phyloP scores from a whole-genome alignment of 371 early-diverging fungal species.

The Rhizopus microsporus region DNA sequence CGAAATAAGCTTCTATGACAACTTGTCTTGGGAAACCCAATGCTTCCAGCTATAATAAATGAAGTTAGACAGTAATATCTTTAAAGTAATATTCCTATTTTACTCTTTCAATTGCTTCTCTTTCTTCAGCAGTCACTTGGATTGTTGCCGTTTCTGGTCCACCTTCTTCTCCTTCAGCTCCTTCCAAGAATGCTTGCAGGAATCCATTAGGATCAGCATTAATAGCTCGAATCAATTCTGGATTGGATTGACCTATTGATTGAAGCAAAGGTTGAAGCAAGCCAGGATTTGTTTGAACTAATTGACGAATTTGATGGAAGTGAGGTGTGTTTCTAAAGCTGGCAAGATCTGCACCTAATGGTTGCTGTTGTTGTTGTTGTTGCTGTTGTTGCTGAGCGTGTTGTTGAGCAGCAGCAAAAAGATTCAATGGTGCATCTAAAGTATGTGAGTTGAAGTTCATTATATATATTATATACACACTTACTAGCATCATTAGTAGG shows the following conservation, averaged over 20 bases:
- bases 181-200: slow-evolving; percentile 74
- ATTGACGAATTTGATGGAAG: slow-evolving; percentile 87
- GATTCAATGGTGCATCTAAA: slow-evolving; percentile 49
- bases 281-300: slow-evolving; percentile 86
- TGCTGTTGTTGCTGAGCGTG: slow-evolving; percentile 36
- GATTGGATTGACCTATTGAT: slow-evolving; percentile 84
- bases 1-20: slow-evolving; percentile 93
- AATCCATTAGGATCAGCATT: slow-evolving; percentile 82
- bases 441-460: slow-evolving; percentile 10
- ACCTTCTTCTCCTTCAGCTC: slow-evolving; percentile 57
- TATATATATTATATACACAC: slow-evolving; percentile 4
- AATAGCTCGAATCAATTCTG: slow-evolving; percentile 80
- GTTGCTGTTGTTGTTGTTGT: slow-evolving; percentile 45
- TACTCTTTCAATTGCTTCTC: slow-evolving; percentile 89
- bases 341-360: slow-evolving; percentile 48
- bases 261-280: slow-evolving; percentile 86
- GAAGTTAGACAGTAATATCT: not conserved
- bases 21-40: slow-evolving; percentile 84
- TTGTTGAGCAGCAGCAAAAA: slow-evolving; percentile 62
- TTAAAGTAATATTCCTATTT: slow-evolving; percentile 19
- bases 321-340: slow-evolving; percentile 80
- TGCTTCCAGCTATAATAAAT: slow-evolving; percentile 69
- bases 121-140: slow-evolving; percentile 87
- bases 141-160: slow-evolving; percentile 64
- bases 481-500: slow-evolving; percentile 7